Evolutionary conservation across 78 protist genomes (phyloP).

Genomic region (Dictyostelium capitatum): DNA sequence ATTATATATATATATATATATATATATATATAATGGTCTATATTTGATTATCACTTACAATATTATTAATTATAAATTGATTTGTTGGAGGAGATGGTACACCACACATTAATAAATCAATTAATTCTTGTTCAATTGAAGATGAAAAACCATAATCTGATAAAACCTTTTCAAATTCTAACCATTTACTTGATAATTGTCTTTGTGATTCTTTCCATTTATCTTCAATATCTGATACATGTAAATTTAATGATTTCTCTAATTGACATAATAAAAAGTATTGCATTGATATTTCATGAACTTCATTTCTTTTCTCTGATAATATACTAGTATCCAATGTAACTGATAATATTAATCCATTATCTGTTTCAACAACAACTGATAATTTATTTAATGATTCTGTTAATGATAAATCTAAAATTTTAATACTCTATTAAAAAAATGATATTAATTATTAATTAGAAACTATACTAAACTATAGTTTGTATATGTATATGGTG

Average conservation of each 20-base stretch:
- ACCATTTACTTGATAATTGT: not conserved
- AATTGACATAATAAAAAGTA: not conserved
- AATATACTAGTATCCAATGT: slow-evolving; percentile 8
- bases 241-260: not conserved
- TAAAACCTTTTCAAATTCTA: slow-evolving; percentile 18
- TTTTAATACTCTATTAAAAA: slow-evolving; percentile 14
- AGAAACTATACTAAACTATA: too few species aligned
- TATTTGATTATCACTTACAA: slow-evolving; percentile 2
- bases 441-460: too few species aligned
- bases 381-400: not conserved
- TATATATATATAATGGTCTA: too few species aligned
- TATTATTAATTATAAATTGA: slow-evolving; percentile 37
- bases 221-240: not conserved
- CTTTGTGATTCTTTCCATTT: slow-evolving; percentile 24
- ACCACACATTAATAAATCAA: slow-evolving; percentile 58
- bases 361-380: slow-evolving; percentile 34
- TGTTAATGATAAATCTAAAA: slow-evolving; percentile 27
- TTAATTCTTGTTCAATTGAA: slow-evolving; percentile 37
- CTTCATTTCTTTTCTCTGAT: slow-evolving; percentile 1
- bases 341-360: slow-evolving; percentile 4
- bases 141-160: slow-evolving; percentile 40
- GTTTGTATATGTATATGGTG: not conserved
- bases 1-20: too few species aligned
- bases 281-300: slow-evolving; percentile 27
- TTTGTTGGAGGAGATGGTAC: slow-evolving; percentile 28